These are phyloP conservation scores for Coffea humblotiana DNA, from an alignment of 305 asterid genomes.

Conservation along the genomic window DNA sequence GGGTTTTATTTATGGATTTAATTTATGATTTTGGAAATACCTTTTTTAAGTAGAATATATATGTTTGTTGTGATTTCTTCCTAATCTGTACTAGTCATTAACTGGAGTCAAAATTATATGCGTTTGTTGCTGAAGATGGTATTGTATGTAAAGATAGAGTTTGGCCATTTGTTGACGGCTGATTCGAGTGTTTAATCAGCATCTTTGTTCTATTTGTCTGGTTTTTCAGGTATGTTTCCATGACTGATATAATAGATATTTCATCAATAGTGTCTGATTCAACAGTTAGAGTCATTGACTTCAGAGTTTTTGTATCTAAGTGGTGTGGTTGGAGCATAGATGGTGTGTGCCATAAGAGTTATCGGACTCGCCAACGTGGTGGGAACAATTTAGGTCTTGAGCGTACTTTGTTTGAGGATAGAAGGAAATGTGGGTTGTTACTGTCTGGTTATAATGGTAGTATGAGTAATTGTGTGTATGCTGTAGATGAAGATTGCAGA, in stretches of 20 bases:
- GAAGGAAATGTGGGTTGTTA: conserved; percentile 62
- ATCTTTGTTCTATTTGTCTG: neutral
- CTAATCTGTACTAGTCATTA: neutral
- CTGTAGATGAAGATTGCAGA: conserved; percentile 78
- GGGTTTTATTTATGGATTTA: neutral
- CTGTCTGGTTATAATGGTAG: conserved; percentile 64
- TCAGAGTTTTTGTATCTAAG: conserved; percentile 57
- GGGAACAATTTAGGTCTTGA: conserved; percentile 24
- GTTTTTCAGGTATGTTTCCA: conserved; percentile 70
- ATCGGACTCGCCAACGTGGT: neutral
- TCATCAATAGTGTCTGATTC: conserved; percentile 54
- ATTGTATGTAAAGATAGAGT: neutral
- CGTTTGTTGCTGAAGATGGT: neutral
- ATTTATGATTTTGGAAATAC: neutral
- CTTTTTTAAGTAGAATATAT: neutral
- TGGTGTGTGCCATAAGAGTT: conserved; percentile 32
- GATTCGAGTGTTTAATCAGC: neutral
- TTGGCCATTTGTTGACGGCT: neutral
- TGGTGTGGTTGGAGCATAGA: conserved; percentile 70
- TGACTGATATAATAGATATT: conserved; percentile 73
- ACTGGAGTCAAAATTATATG: neutral
- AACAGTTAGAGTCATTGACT: conserved; percentile 62
- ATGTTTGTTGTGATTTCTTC: neutral
- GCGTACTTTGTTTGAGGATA: conserved; percentile 39
- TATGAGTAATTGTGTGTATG: conserved; percentile 50